Conservation (phyloP, 2,329 filamentous ascomycete species). For the Cladosporium sp. region DNA sequence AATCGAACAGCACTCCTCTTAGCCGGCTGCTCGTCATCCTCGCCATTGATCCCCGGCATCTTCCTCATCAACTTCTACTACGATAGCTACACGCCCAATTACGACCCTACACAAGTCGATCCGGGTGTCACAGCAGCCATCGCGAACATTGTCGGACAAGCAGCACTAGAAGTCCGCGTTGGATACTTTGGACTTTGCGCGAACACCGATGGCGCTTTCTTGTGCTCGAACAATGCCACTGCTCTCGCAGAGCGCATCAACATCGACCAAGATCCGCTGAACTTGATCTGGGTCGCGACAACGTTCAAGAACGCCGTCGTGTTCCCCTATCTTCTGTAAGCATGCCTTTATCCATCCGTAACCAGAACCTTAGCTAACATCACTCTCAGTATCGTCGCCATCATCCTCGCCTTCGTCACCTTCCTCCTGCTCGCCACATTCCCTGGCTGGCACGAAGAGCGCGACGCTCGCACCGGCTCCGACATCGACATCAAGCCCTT, state of each 20-base stretch:
- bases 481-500: slow-evolving; percentile 92
- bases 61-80: slow-evolving; percentile 99
- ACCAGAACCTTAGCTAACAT: slow-evolving; percentile 12
- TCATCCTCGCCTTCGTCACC: slow-evolving; percentile 94
- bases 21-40: slow-evolving; percentile 94
- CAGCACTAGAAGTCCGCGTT: slow-evolving; percentile 82
- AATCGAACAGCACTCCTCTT: slow-evolving; percentile 69
- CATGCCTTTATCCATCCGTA: background rate
- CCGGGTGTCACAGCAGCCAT: slow-evolving; percentile 83
- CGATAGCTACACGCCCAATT: slow-evolving; percentile 74
- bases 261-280: slow-evolving; percentile 90
- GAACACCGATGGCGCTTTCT: slow-evolving; percentile 83
- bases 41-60: slow-evolving; percentile 88
- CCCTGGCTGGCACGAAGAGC: slow-evolving; percentile 93
- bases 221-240: slow-evolving; percentile 97
- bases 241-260: slow-evolving; percentile 83
- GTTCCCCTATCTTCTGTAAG: slow-evolving; percentile 92
- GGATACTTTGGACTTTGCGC: slow-evolving; percentile 98
- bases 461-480: slow-evolving; percentile 68
- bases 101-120: slow-evolving; percentile 83
- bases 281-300: slow-evolving; percentile 92
- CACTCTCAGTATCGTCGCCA: slow-evolving; percentile 76
- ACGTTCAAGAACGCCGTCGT: slow-evolving; percentile 99
- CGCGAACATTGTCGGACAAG: slow-evolving; percentile 80
- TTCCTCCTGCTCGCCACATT: slow-evolving; percentile 94